Percentiles rank a stretch among this genome's conserved stretches.
Conservation (phyloP, 805 yeast species). For the Yueomyces sp. region DNA sequence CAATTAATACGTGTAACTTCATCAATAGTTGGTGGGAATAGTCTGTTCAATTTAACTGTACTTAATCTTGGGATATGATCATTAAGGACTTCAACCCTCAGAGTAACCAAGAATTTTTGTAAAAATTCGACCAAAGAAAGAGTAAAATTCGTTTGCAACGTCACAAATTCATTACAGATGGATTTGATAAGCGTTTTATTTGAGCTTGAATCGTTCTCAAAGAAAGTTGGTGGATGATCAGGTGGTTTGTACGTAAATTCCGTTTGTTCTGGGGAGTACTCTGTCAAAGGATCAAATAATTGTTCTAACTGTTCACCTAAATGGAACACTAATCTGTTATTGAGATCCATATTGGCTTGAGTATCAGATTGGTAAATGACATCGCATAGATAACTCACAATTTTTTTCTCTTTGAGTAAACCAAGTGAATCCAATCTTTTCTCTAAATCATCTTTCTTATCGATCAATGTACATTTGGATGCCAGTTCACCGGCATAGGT, state of each 20-base stretch:
- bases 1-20: slow-evolving; percentile 86
- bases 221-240: slow-evolving; percentile 2
- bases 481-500: slow-evolving; percentile 77
- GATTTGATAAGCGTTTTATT: slow-evolving; percentile 27
- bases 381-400: slow-evolving; percentile 51
- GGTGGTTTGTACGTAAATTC: slow-evolving; percentile 62
- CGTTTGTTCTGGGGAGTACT: slow-evolving; percentile 83
- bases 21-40: slow-evolving; percentile 92
- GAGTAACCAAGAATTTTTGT: slow-evolving; percentile 66
- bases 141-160: slow-evolving; percentile 64
- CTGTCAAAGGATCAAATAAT: slow-evolving; percentile 77
- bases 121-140: slow-evolving; percentile 58
- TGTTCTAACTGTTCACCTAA: slow-evolving; percentile 82
- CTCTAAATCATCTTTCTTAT: slow-evolving; percentile 34
- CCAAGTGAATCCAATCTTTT: slow-evolving; percentile 42
- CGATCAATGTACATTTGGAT: slow-evolving; percentile 45
- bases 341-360: slow-evolving; percentile 40
- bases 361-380: slow-evolving; percentile 47
- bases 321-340: slow-evolving; percentile 61
- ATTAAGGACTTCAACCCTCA: slow-evolving; percentile 55
- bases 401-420: slow-evolving; percentile 33
- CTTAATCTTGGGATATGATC: slow-evolving; percentile 40
- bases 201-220: slow-evolving; percentile 18
- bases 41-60: slow-evolving; percentile 53
- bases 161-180: slow-evolving; percentile 52